Percentiles rank a stretch among this genome's conserved stretches.
These are phyloP conservation scores for Noccaea bulbosa DNA, from an alignment of 345 rosid genomes.

Conservation along the genomic window DNA sequence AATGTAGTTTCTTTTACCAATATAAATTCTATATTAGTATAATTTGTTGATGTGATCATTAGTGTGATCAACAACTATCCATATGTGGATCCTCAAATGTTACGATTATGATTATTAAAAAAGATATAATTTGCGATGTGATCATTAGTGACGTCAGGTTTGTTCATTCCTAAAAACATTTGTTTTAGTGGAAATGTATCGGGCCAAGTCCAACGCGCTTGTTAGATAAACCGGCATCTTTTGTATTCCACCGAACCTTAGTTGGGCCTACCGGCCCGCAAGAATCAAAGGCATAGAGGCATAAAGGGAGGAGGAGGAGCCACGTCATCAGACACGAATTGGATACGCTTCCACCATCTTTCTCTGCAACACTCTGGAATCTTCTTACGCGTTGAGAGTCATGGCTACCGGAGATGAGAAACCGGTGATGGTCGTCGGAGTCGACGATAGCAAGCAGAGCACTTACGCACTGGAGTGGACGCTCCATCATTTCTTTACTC, in stretches of 20 bases:
- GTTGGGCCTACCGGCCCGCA: background rate
- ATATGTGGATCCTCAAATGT: no score
- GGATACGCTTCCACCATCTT: background rate
- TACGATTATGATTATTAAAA: no score
- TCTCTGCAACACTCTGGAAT: background rate
- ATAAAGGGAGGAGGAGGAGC: background rate
- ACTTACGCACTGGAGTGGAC: constrained; percentile 88
- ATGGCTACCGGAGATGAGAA: constrained; percentile 56
- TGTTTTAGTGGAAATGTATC: no score
- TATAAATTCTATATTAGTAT: no score
- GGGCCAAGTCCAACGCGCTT: no score
- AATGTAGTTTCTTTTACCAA: no score
- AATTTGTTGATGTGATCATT: background rate
- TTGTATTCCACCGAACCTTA: background rate
- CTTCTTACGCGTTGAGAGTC: constrained; percentile 19
- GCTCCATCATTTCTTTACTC: constrained; percentile 72
- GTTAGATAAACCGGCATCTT: no score
- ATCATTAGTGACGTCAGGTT: background rate
- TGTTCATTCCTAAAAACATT: background rate
- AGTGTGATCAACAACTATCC: background rate
- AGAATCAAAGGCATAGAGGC: no score
- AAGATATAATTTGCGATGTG: background rate
- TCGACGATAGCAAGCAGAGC: constrained; percentile 78
- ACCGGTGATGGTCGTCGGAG: constrained; percentile 60
- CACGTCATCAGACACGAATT: constrained; percentile 3